phyloP scores from a whole-genome alignment of 1,284 basidiomycete genomes.

The Volvariella surrecta region DNA sequence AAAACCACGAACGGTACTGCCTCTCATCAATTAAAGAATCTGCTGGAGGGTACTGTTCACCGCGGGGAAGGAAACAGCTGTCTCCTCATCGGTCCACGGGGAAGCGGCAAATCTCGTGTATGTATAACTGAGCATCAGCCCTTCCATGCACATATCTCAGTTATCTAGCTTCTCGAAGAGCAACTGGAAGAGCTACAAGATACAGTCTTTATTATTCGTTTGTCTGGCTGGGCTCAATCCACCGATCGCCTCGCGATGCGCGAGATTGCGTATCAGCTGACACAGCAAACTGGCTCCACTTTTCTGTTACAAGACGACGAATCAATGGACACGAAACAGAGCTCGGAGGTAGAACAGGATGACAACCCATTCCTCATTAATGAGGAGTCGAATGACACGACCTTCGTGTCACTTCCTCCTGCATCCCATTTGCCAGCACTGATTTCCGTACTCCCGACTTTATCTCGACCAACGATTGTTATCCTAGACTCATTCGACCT shows the following conservation, averaged over 20 bases:
- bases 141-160: conserved; percentile 1
- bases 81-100: conserved; percentile 73
- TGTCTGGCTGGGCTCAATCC: conserved; percentile 81
- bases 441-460: conserved; percentile 68
- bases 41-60: conserved; percentile 65
- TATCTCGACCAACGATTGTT: conserved; percentile 74
- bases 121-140: conserved; percentile 18
- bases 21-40: conserved; percentile 43
- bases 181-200: conserved; percentile 32
- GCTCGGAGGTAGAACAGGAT: conserved; percentile 18
- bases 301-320: conserved; percentile 24
- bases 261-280: conserved; percentile 83
- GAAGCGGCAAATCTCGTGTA: conserved; percentile 80
- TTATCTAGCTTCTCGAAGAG: conserved; percentile 34
- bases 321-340: conserved; percentile 18
- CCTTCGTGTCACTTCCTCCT: conserved; percentile 39
- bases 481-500: conserved; percentile 88
- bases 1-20: conserved; percentile 40
- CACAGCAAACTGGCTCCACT: conserved; percentile 55
- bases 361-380: conserved; percentile 27
- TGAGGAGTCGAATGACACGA: conserved; percentile 10
- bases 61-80: conserved; percentile 90
- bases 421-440: conserved; percentile 75
- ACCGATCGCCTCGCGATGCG: conserved; percentile 86
- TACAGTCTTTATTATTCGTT: conserved; percentile 64